A percentile compares a stretch with the other conserved stretches of the same genome.
Conservation (phyloP, 1,284 basidiomycete species). For the Tilletia walkeri region DNA sequence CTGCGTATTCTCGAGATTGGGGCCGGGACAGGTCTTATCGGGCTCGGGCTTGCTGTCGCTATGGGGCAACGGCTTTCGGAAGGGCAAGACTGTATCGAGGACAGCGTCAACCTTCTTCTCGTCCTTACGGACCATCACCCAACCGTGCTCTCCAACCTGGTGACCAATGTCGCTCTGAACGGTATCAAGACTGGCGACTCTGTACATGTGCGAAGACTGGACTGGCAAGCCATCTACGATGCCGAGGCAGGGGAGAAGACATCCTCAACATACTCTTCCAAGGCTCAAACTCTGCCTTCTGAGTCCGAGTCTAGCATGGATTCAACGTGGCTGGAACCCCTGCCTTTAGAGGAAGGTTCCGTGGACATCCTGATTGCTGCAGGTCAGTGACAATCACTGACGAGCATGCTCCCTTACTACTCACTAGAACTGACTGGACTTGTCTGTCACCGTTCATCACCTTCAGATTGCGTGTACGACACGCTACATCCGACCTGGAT, state of each 20-base stretch:
- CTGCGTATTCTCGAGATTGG: conserved; percentile 45
- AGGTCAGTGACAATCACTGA: conserved; percentile 23
- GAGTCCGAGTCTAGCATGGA: conserved; percentile 16
- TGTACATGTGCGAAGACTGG: conserved; percentile 30
- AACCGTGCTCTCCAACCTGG: conserved; percentile 40
- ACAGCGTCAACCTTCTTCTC: neutral
- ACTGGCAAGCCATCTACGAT: conserved; percentile 40
- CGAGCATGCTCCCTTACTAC: neutral
- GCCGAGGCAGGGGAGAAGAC: conserved; percentile 14
- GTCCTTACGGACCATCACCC: conserved; percentile 47
- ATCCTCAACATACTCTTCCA: conserved; percentile 20
- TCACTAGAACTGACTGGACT: neutral
- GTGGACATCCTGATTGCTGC: conserved; percentile 46
- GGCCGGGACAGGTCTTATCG: conserved; percentile 49
- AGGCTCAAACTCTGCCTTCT: conserved; percentile 37
- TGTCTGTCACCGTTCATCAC: too few species aligned
- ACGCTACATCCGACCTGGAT: conserved; percentile 45
- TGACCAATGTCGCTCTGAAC: conserved; percentile 33
- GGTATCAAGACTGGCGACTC: neutral
- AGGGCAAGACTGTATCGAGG: neutral
- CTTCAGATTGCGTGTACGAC: conserved; percentile 47
- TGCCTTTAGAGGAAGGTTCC: neutral
- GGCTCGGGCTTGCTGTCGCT: conserved; percentile 31
- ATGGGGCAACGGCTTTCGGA: neutral
- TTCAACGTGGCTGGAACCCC: neutral